These are phyloP conservation scores for Daldinia loculata DNA, from an alignment of 495 filamentous ascomycete species.

Conservation along the genomic window DNA sequence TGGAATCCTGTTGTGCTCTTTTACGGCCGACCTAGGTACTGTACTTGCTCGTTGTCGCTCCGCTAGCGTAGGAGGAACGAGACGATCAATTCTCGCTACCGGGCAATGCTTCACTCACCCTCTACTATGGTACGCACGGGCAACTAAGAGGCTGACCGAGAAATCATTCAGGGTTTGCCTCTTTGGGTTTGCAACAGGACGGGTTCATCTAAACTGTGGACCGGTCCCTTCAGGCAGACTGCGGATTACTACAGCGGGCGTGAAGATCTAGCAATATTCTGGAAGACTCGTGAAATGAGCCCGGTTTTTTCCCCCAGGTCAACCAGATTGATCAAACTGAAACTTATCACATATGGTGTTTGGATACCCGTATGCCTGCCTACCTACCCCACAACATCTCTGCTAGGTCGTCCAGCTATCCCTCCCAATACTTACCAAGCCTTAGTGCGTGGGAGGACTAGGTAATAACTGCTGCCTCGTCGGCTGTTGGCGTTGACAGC, in stretches of 20 bases:
- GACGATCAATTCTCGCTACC: conserved; percentile 43
- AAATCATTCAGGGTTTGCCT: conserved; percentile 34
- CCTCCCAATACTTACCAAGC: conserved; percentile 16
- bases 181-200: conserved; percentile 30
- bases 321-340: conserved; percentile 32
- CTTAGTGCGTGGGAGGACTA: conserved; percentile 33
- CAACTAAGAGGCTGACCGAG: conserved; percentile 36
- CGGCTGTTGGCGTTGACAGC: conserved; percentile 34
- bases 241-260: conserved; percentile 36
- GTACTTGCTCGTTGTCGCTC: conserved; percentile 33
- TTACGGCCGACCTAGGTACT: conserved; percentile 42
- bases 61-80: conserved; percentile 34
- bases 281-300: conserved; percentile 32
- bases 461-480: conserved; percentile 23
- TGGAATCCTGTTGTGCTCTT: conserved; percentile 42
- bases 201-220: conserved; percentile 41
- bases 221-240: conserved; percentile 36
- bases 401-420: conserved; percentile 9
- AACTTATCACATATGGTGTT: conserved; percentile 18
- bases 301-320: conserved; percentile 25
- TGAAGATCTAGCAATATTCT: conserved; percentile 40
- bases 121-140: conserved; percentile 1
- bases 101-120: conserved; percentile 10
- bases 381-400: background rate
- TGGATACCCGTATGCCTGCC: background rate